phyloP scores from a whole-genome alignment of 306 rosid genomes.

The Prunus campanulata region DNA sequence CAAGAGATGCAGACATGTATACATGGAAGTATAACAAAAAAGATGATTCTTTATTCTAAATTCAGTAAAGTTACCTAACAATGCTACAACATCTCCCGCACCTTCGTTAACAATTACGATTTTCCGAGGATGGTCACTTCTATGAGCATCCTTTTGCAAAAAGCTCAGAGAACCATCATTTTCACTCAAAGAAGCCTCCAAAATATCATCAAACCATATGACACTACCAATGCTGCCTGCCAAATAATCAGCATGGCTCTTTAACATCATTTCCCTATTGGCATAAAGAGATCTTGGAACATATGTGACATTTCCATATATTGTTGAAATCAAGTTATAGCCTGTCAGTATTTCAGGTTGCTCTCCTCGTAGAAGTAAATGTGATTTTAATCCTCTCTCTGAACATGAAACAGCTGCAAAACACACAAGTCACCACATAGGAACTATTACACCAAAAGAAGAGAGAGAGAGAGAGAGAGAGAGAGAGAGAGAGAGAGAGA shows the following conservation, averaged over 20 bases:
- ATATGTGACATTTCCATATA: conserved; percentile 78
- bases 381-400: conserved; percentile 74
- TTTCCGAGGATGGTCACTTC: conserved; percentile 46
- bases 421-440: conserved; percentile 10
- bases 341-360: conserved; percentile 86
- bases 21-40: background rate
- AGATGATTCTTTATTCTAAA: conserved; percentile 15
- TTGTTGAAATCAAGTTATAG: conserved; percentile 84
- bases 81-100: conserved; percentile 87
- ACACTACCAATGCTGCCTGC: conserved; percentile 55
- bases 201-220: conserved; percentile 56
- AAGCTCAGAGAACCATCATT: conserved; percentile 23
- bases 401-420: conserved; percentile 81
- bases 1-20: conserved; percentile 17
- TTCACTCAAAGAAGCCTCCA: conserved; percentile 40
- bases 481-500: background rate
- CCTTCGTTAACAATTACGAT: conserved; percentile 80
- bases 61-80: conserved; percentile 63
- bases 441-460: background rate
- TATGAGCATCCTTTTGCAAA: conserved; percentile 36
- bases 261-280: conserved; percentile 66
- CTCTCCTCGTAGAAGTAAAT: conserved; percentile 89
- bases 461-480: too few species aligned
- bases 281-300: conserved; percentile 72
- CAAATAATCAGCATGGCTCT: conserved; percentile 55